Base-by-base conservation (phyloP, 2,329 filamentous ascomycete genomes). In the Ampelomyces quisqualis region DNA sequence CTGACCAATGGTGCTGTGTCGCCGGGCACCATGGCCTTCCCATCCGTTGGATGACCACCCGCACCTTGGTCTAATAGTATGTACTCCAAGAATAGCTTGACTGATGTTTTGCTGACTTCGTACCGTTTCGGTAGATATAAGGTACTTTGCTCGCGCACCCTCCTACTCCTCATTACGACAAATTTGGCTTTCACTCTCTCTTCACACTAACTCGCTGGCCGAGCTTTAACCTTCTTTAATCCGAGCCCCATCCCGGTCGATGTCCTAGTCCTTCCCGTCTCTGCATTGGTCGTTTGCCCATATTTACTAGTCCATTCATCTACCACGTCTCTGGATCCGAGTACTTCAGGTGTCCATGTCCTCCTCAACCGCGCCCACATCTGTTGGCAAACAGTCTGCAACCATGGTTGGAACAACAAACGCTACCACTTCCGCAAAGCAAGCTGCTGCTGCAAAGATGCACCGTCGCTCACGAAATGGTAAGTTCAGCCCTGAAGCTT, bases 381-480 rank as follows among this genome's bases (percentile, higher is more conserved):
- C 64, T 53, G 55, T 65, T 56, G 60, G 65, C 51, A 73, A 70
- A 65, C 55, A 62, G 49, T 58, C 67, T 55, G 62, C 71, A 51
- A 78, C 71, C 55, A 77, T 77, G 70, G 72, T 73, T 52, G 76
- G 73, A 40, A 68, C 71, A 52, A 71, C 68, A 34, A 67, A 66
- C 44, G 61, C 75, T 61, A 68, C 80, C 51, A 88, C 60, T 41
- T 46, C 63, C 45, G 65, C 72, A 49, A 76, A 75, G 56, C 58
- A 58, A 73, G 74, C 80, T 64, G 85, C 80, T 64, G 85, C 87
- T 72, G 74, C 82, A 62, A 91, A 95, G 76, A 90, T 93, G 84
- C 91, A 96, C 72, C 84, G 90, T 69, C 82, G 91, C 64, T 96
- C 91, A 71, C 84, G 91, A 73, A 94, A 90, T 82, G 90, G 90